Conservation (phyloP, 2,329 filamentous ascomycete species). For the Arthrinium phaeospermum region DNA sequence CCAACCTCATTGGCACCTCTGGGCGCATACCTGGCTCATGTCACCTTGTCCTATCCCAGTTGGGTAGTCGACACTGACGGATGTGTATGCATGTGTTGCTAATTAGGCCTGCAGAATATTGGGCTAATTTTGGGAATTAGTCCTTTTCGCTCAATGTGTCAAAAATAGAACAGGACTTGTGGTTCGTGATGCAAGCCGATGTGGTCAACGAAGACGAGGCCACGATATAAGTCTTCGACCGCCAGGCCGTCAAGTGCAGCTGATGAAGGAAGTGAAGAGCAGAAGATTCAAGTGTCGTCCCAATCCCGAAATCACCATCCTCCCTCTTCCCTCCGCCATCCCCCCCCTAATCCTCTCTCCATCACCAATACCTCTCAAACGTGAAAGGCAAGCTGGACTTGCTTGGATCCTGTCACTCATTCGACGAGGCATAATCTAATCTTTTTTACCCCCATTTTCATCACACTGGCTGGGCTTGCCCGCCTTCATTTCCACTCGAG, state of each 20-base stretch:
- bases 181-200: conserved; percentile 36
- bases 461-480: conserved; percentile 31
- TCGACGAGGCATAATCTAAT: conserved; percentile 47
- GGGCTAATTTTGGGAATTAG: conserved; percentile 49
- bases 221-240: conserved; percentile 64
- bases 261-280: conserved; percentile 47
- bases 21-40: conserved; percentile 49
- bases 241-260: conserved; percentile 48
- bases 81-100: conserved; percentile 35
- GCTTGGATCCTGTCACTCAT: conserved; percentile 60
- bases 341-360: conserved; percentile 38
- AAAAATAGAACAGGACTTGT: conserved; percentile 51
- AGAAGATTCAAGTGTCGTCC: conserved; percentile 58
- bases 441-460: conserved; percentile 42
- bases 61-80: not conserved
- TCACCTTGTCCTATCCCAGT: conserved; percentile 31
- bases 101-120: conserved; percentile 40
- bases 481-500: conserved; percentile 34
- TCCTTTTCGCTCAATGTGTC: conserved; percentile 45
- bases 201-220: conserved; percentile 50
- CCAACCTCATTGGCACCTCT: conserved; percentile 50
- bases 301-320: conserved; percentile 46
- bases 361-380: conserved; percentile 38
- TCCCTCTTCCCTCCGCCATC: conserved; percentile 41
- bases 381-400: conserved; percentile 66